Conservation (phyloP, 192 early-diverging fungal species). For the Ambispora gerdemannii region DNA sequence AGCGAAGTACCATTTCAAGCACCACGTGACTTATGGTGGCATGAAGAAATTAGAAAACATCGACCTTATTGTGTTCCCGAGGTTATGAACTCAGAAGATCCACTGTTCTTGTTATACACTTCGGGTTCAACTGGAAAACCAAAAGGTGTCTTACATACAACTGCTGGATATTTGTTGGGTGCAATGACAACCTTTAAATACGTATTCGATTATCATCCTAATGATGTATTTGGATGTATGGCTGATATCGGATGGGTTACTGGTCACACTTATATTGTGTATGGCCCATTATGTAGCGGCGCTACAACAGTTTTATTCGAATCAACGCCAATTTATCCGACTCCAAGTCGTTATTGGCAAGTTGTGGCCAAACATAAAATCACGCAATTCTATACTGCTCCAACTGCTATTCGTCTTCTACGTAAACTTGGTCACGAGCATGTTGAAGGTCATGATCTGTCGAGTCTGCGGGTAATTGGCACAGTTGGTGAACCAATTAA, state of each 20-base stretch:
- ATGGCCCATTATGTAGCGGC: conserved; percentile 85
- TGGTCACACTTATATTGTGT: conserved; percentile 88
- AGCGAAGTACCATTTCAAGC: conserved; percentile 72
- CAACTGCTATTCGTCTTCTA: conserved; percentile 95
- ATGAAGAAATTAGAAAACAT: conserved; percentile 81
- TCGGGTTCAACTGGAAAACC: conserved; percentile 86
- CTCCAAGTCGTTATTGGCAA: conserved; percentile 78
- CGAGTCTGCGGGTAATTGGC: conserved; percentile 84
- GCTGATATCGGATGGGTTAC: conserved; percentile 94
- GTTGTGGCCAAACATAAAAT: conserved; percentile 86
- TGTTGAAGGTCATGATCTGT: conserved; percentile 76
- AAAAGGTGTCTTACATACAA: conserved; percentile 94
- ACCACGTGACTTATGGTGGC: conserved; percentile 91
- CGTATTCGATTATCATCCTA: conserved; percentile 89
- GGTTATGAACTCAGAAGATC: conserved; percentile 85
- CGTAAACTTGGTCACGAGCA: conserved; percentile 78
- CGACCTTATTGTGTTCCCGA: conserved; percentile 85
- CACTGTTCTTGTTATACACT: conserved; percentile 94
- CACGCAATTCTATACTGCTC: conserved; percentile 97
- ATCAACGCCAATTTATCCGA: conserved; percentile 91
- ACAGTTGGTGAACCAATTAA: conserved; percentile 98
- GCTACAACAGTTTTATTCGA: conserved; percentile 93
- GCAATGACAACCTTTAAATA: conserved; percentile 85
- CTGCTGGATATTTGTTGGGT: conserved; percentile 92
- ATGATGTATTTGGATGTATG: conserved; percentile 89